phyloP scores from a whole-genome alignment of 2,329 filamentous ascomycete genomes.

The Zymoseptoria passerinii region DNA sequence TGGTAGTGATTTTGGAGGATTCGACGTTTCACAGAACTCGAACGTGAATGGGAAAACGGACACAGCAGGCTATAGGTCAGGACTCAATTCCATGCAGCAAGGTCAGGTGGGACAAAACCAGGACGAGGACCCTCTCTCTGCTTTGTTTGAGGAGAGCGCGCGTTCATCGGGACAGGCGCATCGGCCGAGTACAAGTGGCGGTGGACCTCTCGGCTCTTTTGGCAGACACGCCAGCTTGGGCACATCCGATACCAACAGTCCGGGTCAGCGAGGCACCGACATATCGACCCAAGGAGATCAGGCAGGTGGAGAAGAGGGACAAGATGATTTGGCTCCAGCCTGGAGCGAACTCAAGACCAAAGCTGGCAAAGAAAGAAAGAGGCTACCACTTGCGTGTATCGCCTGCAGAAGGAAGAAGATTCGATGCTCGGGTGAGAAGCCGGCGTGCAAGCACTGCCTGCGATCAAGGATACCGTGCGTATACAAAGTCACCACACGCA shows the following conservation, averaged over 20 bases:
- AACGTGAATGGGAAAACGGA: background rate
- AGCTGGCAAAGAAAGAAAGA: slow-evolving; percentile 90
- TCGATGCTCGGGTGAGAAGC: slow-evolving; percentile 93
- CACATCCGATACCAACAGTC: slow-evolving; percentile 26
- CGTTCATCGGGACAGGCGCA: slow-evolving; percentile 15
- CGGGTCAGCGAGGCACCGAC: slow-evolving; percentile 9
- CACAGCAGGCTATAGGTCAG: background rate
- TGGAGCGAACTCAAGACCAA: slow-evolving; percentile 49
- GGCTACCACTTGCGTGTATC: slow-evolving; percentile 87
- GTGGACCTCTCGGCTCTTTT: slow-evolving; percentile 15
- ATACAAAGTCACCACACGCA: slow-evolving; percentile 92
- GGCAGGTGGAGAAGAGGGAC: slow-evolving; percentile 8
- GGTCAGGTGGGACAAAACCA: background rate
- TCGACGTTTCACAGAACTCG: background rate
- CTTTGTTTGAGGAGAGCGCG: background rate
- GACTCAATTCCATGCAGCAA: background rate
- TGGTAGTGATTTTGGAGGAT: background rate
- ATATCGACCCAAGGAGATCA: slow-evolving; percentile 1
- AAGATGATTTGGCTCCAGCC: slow-evolving; percentile 27
- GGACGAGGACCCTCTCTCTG: background rate
- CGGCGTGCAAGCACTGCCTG: slow-evolving; percentile 91
- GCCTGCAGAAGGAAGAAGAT: slow-evolving; percentile 97
- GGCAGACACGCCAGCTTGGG: slow-evolving; percentile 20
- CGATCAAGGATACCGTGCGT: slow-evolving; percentile 90
- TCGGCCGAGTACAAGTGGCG: slow-evolving; percentile 26